phyloP scores from a whole-genome alignment of 2,329 filamentous ascomycete genomes.

The Aspergillus vadensis region DNA sequence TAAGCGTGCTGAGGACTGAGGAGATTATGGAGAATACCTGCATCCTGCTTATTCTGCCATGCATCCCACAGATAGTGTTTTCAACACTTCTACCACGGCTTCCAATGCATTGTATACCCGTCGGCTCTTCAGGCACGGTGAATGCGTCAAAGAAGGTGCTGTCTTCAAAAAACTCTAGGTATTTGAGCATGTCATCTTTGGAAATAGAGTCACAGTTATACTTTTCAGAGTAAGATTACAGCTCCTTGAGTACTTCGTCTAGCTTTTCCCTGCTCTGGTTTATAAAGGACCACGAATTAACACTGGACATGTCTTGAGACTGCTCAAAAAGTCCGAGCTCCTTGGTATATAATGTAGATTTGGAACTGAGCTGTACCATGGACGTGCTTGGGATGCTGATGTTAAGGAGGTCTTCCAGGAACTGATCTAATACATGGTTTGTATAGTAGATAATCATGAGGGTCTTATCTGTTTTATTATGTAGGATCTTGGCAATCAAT shows the following conservation, averaged over 20 bases:
- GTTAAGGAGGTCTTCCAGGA: constrained; percentile 64
- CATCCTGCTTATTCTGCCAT: constrained; percentile 47
- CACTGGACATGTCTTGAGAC: background rate
- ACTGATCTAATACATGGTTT: constrained; percentile 68
- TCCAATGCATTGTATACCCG: constrained; percentile 53
- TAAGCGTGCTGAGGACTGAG: background rate
- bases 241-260: constrained; percentile 10
- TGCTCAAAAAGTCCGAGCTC: constrained; percentile 52
- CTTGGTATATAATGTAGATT: constrained; percentile 55
- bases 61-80: constrained; percentile 54
- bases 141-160: constrained; percentile 61
- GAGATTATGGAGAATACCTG: background rate
- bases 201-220: background rate
- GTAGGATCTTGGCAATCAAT: constrained; percentile 59
- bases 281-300: constrained; percentile 48
- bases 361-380: constrained; percentile 67
- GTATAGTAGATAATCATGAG: constrained; percentile 70
- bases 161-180: constrained; percentile 49
- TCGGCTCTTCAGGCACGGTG: constrained; percentile 46
- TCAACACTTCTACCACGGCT: constrained; percentile 47
- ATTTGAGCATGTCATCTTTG: constrained; percentile 42
- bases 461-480: constrained; percentile 50
- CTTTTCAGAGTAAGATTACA: background rate
- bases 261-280: constrained; percentile 41
- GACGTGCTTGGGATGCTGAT: constrained; percentile 53